Evolutionary conservation across 176 grass and related monocot genomes (phyloP), one percentile per base, ranked within the genome.

Genomic region (Triticum timopheevii): DNA sequence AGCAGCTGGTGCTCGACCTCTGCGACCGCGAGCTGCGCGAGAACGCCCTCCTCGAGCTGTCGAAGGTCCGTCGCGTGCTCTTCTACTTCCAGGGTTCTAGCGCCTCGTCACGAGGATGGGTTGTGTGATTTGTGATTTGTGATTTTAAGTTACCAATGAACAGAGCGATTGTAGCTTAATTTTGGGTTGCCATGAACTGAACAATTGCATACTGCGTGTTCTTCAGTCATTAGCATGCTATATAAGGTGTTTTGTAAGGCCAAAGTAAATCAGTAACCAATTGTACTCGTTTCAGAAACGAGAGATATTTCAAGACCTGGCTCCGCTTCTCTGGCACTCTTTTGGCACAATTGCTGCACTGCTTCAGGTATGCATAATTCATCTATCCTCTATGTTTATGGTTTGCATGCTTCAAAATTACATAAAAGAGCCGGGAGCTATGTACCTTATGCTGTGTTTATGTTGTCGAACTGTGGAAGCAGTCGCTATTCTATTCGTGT

Each of bases 271-370:
- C 25, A n/a, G 1, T 87, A 68, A 73, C 10, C 16, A 40, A 69
- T 35, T 72, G 6, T 49, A 65, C 66, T 25, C n/a, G 2, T 67
- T 80, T 68, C 90, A 91, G 89, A 91, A 91, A 87, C 83, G 85
- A 22, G 94, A 99, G 78, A 99, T 96, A 83, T 99, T 99, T 78
- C 97, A 99, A 94, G 97, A 99, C 86, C 89, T 96, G 68, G 94
- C 97, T 15, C 97, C 94, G 0, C 73, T 99, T 16, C 80, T 99
- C 45, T 99, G 97, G 97, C 86, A 96, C 69, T 96, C 97, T 22
- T 96, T 94, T 90, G 97, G 97, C 38, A 96, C 97, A 78, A 90
- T 96, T 61, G 92, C 92, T 30, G 97, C 94, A 28, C 90, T 99
- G 36, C 90, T 99, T 81, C 94, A 99, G 92, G 97, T 99, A 69